Base-by-base conservation (phyloP, 495 filamentous ascomycete species). In the Jackrogersella multiformis region DNA sequence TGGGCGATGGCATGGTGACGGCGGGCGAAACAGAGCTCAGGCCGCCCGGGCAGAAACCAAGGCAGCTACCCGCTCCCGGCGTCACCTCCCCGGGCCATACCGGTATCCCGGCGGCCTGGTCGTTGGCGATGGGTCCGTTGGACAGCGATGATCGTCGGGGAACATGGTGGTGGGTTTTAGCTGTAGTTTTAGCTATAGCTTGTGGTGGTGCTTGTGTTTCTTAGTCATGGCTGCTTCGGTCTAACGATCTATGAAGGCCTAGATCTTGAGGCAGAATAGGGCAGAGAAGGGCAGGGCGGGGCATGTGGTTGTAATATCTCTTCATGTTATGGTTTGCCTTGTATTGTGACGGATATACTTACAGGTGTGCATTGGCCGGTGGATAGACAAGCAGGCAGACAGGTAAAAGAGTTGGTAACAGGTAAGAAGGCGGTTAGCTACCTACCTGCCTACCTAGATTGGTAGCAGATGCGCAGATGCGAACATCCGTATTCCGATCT, bases 401-500 rank as follows among this genome's bases (percentile, higher is more conserved):
- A 24, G 16, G 16, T 36, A 13, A 35, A 4, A 10, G 32, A 20
- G 18, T 4, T 21, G 49, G 49, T 53, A 2, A 24, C 49, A 53
- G 15, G 23, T 6, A 41, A 35, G 32, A 16, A 28, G 15, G 6
- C 7, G 13, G n/a, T 15, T 21, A 30, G 28, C n/a, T 20, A 36
- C 15, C 15, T 21, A 32, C 28, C 30, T 30, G 32, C 48, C 49
- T 49, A 53, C 49, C 32, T 21, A 23, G 6, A 28, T 30, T 23
- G 15, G 57, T 23, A 39, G 39, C 6, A 38, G 30, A 64, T 68
- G 59, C 36, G 16, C 28, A 62, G 59, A 59, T 63, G 66, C 46
- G 54, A 59, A 59, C 59, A 69, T 63, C 66, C 65, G 65, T 68
- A 28, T 69, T 69, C 66, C 66, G 60, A 69, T 69, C 66, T 69